Base-by-base conservation (phyloP, 2,329 filamentous ascomycete genomes). In the Aaosphaeria arxii region DNA sequence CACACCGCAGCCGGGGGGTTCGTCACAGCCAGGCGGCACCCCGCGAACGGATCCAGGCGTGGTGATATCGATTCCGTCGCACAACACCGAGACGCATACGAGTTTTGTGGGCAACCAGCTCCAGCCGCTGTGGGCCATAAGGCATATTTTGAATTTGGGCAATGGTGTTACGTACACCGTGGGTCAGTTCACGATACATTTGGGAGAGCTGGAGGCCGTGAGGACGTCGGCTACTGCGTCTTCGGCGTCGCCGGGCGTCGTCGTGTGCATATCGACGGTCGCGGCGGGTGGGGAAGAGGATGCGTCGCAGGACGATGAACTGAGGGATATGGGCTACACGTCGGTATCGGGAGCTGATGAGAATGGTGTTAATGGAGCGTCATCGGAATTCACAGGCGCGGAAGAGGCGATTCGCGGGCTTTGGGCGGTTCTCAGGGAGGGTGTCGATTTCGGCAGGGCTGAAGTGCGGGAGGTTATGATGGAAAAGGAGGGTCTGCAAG, bases 401-500 rank as follows among this genome's bases (percentile, higher is more conserved):
- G 59, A 66, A 45, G 45, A 47, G 13, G 44, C 51, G n/a, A 57
- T 68, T 5, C 56, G 59, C 0, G 56, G 55, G 5, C 47, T 62
- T 7, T 68, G 66, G 66, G 45, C 33, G 4, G 51, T 24, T 11
- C 54, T 68, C 17, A 63, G 50, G 33, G 46, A 52, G 6, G 58
- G 58, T 0, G 47, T 51, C 5, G 62, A 64, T 46, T 44, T 68
- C 17, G 62, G 60, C 0, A 59, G 56, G 39, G 50, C 46, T 0
- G 64, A 68, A 38, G 48, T 59, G 2, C 55, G 45, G 32, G 64
- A 66, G 43, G 54, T 60, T 9, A 59, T 66, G 52, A 62, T 67
- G 61, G 48, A 39, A 24, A 42, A 38, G 6, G 49, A 50, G 7
- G 46, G 38, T 29, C 24, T 28, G 6, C 41, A 45, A 7, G 51